These are phyloP conservation scores for Trametes punicea DNA, from an alignment of 768 basidiomycete species.

Conservation along the genomic window DNA sequence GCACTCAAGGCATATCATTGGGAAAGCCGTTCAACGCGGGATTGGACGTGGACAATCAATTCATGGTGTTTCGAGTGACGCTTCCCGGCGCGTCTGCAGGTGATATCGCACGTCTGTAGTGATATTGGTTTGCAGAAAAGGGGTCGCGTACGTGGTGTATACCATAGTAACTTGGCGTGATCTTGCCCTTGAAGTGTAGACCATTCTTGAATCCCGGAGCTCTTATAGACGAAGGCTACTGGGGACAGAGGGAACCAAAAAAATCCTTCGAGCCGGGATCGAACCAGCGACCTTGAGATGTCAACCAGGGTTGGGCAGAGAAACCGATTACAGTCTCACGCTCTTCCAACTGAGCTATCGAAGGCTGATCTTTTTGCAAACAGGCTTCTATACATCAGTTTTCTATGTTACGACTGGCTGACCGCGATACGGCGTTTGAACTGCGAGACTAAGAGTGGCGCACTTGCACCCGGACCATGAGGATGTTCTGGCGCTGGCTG, in stretches of 20 bases:
- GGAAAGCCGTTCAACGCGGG: constrained; percentile 53
- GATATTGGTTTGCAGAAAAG: too few relatives aligned
- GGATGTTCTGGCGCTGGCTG: constrained; percentile 13
- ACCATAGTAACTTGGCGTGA: too few relatives aligned
- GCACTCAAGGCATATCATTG: constrained; percentile 47
- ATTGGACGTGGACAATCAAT: constrained; percentile 57
- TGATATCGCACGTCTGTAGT: background rate
- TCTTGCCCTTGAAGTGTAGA: too few relatives aligned
- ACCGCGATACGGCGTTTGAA: background rate
- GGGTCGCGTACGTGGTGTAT: background rate
- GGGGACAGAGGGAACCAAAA: background rate
- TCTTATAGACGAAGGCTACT: too few relatives aligned
- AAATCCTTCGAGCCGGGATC: constrained; percentile 21
- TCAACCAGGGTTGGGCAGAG: background rate
- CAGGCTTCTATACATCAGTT: too few relatives aligned
- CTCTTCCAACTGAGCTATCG: constrained; percentile 27
- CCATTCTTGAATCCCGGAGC: too few relatives aligned
- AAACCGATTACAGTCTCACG: constrained; percentile 21
- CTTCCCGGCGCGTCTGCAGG: constrained; percentile 34
- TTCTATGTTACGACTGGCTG: too few relatives aligned
- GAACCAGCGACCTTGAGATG: constrained; percentile 25
- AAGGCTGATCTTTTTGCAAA: background rate
- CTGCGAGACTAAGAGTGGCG: background rate
- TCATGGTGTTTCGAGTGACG: constrained; percentile 60
- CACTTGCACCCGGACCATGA: constrained; percentile 1